Conservation (phyloP, 169 alveolate genomes). For the Plasmodium vinckei region DNA sequence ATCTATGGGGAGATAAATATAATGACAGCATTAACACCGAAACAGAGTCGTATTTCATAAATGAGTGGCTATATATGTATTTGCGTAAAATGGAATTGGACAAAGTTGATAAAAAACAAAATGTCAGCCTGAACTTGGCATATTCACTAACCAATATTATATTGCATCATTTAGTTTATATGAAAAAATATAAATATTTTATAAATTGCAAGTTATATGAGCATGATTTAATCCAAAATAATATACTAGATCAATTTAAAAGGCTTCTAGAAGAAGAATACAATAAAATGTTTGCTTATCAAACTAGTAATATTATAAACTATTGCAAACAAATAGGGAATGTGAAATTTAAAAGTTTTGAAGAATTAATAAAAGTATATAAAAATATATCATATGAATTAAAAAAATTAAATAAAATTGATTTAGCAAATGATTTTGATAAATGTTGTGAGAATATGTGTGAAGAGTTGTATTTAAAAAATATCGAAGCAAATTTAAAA, state of each 20-base stretch:
- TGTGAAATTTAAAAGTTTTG: conserved; percentile 41
- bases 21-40: neutral
- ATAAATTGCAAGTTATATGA: conserved; percentile 53
- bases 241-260: conserved; percentile 47
- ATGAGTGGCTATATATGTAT: conserved; percentile 60
- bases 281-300: conserved; percentile 74
- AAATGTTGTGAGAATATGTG: conserved; percentile 77
- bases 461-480: conserved; percentile 62
- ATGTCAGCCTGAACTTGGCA: conserved; percentile 31
- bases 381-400: conserved; percentile 60
- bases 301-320: conserved; percentile 57
- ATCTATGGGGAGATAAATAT: neutral
- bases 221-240: conserved; percentile 58
- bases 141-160: conserved; percentile 63
- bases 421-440: conserved; percentile 66
- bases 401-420: conserved; percentile 38
- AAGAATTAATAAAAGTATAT: conserved; percentile 68
- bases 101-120: conserved; percentile 17
- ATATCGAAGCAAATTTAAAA: conserved; percentile 41
- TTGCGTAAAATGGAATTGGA: conserved; percentile 7
- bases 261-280: conserved; percentile 67
- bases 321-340: conserved; percentile 60
- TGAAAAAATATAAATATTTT: conserved; percentile 48
- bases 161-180: conserved; percentile 54
- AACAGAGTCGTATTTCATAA: conserved; percentile 3